Conservation (phyloP, 192 early-diverging fungal species). For the Neocallimastix lanati region DNA sequence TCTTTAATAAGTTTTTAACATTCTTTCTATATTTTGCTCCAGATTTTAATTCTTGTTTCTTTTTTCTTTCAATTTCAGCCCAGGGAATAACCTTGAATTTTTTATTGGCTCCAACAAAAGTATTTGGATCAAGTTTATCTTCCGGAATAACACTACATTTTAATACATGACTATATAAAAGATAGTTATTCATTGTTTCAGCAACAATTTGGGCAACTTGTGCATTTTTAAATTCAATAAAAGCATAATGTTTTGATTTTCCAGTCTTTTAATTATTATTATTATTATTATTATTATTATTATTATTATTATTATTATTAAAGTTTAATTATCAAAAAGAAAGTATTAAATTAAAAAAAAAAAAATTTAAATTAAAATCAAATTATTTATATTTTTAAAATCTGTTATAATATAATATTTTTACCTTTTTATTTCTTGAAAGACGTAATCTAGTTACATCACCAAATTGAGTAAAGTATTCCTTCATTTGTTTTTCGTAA, state of each 20-base stretch:
- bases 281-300: too few relatives aligned
- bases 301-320: too few relatives aligned
- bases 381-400: too few relatives aligned
- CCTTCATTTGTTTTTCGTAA: constrained; percentile 77
- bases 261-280: too few relatives aligned
- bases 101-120: constrained; percentile 55
- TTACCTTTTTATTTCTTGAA: constrained; percentile 63
- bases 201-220: constrained; percentile 81
- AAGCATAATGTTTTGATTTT: constrained; percentile 78
- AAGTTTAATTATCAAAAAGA: too few relatives aligned
- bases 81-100: constrained; percentile 43
- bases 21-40: constrained; percentile 18
- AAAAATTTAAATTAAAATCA: too few relatives aligned
- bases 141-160: constrained; percentile 55
- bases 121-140: constrained; percentile 52
- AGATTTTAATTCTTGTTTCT: constrained; percentile 26
- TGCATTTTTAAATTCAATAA: constrained; percentile 66
- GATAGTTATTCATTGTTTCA: constrained; percentile 92
- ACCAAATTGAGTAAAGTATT: constrained; percentile 91
- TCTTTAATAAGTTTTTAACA: constrained; percentile 23
- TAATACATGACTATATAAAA: constrained; percentile 59
- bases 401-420: too few relatives aligned
- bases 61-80: constrained; percentile 30
- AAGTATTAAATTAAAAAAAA: too few relatives aligned
- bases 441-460: constrained; percentile 54